A percentile compares a stretch with the other conserved stretches of the same genome.
Evolutionary conservation across 1,284 basidiomycete genomes (phyloP).

Genomic region (Inonotus obliquus): DNA sequence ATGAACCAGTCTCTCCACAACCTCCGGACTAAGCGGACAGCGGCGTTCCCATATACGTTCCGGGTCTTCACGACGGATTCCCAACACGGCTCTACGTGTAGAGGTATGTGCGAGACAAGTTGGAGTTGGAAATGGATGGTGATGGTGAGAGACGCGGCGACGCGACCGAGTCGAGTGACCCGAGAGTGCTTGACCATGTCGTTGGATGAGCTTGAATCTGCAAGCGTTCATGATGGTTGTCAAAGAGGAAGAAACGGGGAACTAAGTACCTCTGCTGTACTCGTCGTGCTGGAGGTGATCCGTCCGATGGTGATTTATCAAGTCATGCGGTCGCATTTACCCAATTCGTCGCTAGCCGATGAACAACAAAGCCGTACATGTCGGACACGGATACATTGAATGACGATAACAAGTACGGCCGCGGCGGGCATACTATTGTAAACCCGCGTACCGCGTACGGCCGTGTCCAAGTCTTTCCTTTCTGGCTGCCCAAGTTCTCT

Average conservation of each 20-base stretch:
- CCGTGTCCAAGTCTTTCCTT: too few species aligned
- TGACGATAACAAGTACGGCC: too few species aligned
- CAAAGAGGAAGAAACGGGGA: not conserved
- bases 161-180: not conserved
- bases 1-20: constrained; percentile 55
- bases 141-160: not conserved
- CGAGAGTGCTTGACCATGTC: not conserved
- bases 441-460: too few species aligned
- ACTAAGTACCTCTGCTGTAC: not conserved
- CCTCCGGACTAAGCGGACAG: constrained; percentile 74
- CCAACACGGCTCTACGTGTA: constrained; percentile 37
- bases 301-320: not conserved
- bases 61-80: constrained; percentile 77
- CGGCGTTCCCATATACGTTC: constrained; percentile 84
- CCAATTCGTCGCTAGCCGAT: not conserved
- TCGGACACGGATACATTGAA: too few species aligned
- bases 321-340: too few species aligned
- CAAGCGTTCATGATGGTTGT: not conserved
- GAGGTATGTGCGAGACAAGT: not conserved
- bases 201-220: not conserved
- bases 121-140: not conserved
- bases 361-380: not conserved
- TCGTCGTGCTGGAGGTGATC: not conserved
- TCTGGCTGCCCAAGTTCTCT: too few species aligned
- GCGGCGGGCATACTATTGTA: too few species aligned